Evolutionary conservation across 495 filamentous ascomycete species (phyloP).

Genomic region (Lasiosphaeriaceae sp.): DNA sequence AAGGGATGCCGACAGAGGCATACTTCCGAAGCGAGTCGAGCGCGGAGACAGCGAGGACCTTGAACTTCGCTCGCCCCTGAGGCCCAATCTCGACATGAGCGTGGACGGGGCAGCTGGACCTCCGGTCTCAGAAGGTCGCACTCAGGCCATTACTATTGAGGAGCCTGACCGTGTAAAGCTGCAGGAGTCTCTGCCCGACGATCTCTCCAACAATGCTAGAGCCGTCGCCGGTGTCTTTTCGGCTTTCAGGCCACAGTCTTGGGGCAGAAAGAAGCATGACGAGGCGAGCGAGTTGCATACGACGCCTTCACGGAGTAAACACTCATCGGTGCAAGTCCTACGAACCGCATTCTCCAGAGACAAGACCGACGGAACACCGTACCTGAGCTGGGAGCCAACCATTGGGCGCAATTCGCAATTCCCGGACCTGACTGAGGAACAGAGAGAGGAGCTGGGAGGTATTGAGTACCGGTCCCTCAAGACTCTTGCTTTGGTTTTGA

Average conservation of each 20-base stretch:
- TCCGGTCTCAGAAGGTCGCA: constrained; percentile 30
- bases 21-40: constrained; percentile 59
- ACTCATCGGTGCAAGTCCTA: constrained; percentile 26
- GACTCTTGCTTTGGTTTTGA: constrained; percentile 72
- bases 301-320: constrained; percentile 15
- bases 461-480: constrained; percentile 93
- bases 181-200: constrained; percentile 24
- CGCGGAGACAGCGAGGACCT: constrained; percentile 37
- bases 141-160: constrained; percentile 61
- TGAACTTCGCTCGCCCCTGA: constrained; percentile 14
- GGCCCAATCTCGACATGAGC: constrained; percentile 9
- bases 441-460: constrained; percentile 87
- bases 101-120: constrained; percentile 21
- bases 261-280: constrained; percentile 12
- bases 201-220: constrained; percentile 32
- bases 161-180: constrained; percentile 48
- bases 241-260: constrained; percentile 28
- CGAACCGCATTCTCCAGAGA: constrained; percentile 37
- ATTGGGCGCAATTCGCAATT: constrained; percentile 90
- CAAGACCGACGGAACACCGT: constrained; percentile 61
- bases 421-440: constrained; percentile 79
- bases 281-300: constrained; percentile 17
- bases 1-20: constrained; percentile 76
- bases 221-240: constrained; percentile 30
- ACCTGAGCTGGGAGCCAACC: constrained; percentile 91